A percentile compares a stretch with the other conserved stretches of the same genome.
Evolutionary conservation across 2,329 filamentous ascomycete genomes (phyloP).

Genomic region (Aphanocladium album): DNA sequence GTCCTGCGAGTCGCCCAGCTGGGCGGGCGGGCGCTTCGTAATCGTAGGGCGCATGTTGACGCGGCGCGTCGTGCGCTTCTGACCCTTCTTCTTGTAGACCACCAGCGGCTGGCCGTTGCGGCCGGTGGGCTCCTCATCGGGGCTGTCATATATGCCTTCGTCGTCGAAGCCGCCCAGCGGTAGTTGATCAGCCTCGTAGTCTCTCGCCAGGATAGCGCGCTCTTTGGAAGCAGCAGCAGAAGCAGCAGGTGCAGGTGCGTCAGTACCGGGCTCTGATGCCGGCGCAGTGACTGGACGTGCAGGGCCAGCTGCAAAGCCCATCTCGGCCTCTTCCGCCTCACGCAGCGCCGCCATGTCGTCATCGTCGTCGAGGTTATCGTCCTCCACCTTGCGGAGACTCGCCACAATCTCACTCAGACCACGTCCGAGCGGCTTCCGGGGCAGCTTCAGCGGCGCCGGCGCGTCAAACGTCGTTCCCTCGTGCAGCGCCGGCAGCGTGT

Average conservation of each 20-base stretch:
- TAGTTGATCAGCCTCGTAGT: constrained; percentile 36
- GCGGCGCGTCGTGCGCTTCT: constrained; percentile 70
- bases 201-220: constrained; percentile 35
- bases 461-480: constrained; percentile 50
- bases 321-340: constrained; percentile 58
- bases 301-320: constrained; percentile 19
- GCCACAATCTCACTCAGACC: constrained; percentile 72
- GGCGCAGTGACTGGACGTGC: constrained; percentile 20
- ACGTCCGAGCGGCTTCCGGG: constrained; percentile 57
- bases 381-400: constrained; percentile 63
- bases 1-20: constrained; percentile 28
- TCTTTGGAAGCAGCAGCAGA: constrained; percentile 23
- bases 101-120: constrained; percentile 56
- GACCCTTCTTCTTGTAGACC: constrained; percentile 76
- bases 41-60: constrained; percentile 58
- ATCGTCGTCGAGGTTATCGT: constrained; percentile 67
- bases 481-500: constrained; percentile 45
- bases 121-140: constrained; percentile 46
- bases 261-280: not conserved
- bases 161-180: constrained; percentile 61
- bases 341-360: constrained; percentile 70
- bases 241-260: constrained; percentile 17
- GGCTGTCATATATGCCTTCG: constrained; percentile 53
- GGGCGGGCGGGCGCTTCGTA: constrained; percentile 40
- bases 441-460: constrained; percentile 47